Conservation (phyloP, 495 filamentous ascomycete species). For the Recurvomyces mirabilis region DNA sequence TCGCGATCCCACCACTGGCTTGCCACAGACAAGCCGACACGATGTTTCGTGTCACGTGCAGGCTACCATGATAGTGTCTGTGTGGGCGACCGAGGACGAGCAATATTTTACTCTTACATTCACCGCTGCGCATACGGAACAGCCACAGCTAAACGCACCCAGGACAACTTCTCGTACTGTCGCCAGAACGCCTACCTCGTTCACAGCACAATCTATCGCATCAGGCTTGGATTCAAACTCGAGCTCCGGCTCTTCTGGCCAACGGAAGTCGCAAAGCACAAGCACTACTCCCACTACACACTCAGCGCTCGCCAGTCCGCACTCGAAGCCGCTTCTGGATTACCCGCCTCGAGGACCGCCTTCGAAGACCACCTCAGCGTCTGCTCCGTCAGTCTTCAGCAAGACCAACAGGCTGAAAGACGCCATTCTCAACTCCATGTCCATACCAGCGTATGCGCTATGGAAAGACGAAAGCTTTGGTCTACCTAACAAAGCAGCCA, state of each 20-base stretch:
- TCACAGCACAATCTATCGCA: conserved; percentile 10
- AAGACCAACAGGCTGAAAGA: conserved; percentile 60
- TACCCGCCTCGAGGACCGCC: conserved; percentile 53
- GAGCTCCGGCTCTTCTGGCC: conserved; percentile 24
- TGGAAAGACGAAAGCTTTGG: conserved; percentile 60
- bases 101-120: conserved; percentile 57
- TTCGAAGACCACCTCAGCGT: conserved; percentile 34
- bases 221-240: conserved; percentile 19
- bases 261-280: conserved; percentile 4
- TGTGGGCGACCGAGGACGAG: conserved; percentile 49
- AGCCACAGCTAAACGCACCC: conserved; percentile 15
- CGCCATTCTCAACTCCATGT: conserved; percentile 54
- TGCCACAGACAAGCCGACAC: conserved; percentile 24
- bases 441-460: conserved; percentile 57
- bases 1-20: conserved; percentile 13
- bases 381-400: conserved; percentile 47
- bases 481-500: conserved; percentile 51
- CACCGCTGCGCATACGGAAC: conserved; percentile 35
- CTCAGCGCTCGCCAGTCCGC: conserved; percentile 6
- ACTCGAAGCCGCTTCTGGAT: conserved; percentile 19
- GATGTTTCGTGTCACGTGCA: conserved; percentile 28
- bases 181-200: conserved; percentile 15
- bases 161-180: conserved; percentile 24
- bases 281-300: not conserved
- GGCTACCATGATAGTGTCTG: conserved; percentile 56